A percentile compares a stretch with the other conserved stretches of the same genome.
Conservation (phyloP, 768 basidiomycete genomes). For the Mycena rosella region DNA sequence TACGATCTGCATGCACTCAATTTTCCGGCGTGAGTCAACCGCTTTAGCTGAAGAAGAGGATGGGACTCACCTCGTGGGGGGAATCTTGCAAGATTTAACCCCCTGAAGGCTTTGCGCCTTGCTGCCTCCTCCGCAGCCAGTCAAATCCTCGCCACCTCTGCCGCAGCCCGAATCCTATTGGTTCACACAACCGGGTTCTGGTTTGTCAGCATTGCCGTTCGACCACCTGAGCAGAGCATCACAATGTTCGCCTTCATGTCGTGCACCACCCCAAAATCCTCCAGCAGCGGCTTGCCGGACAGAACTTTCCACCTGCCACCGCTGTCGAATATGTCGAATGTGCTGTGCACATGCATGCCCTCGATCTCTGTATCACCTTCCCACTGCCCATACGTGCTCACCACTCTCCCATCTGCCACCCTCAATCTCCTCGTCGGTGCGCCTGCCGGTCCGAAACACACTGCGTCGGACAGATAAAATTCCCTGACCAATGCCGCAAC, state of each 20-base stretch:
- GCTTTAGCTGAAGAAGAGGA: no score
- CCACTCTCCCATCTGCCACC: conserved; percentile 49
- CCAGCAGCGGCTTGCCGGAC: conserved; percentile 36
- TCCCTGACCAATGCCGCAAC: neutral
- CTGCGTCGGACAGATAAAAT: neutral
- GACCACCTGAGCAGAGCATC: neutral
- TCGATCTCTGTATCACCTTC: conserved; percentile 35
- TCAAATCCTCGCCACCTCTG: no score
- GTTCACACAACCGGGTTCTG: neutral
- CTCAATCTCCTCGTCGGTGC: conserved; percentile 36
- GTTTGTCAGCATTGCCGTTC: conserved; percentile 5
- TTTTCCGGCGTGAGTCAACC: no score
- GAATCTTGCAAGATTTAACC: no score
- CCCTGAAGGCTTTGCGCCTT: no score
- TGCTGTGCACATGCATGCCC: neutral
- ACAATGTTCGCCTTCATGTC: conserved; percentile 27
- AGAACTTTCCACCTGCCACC: conserved; percentile 32
- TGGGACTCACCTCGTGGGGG: no score
- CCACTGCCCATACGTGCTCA: conserved; percentile 38
- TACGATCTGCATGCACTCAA: no score
- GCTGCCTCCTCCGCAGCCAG: no score
- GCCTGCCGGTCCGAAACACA: neutral
- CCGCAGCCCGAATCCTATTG: no score
- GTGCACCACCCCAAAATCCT: conserved; percentile 21
- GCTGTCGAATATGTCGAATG: conserved; percentile 43